A percentile compares a stretch with the other conserved stretches of the same genome.
These are phyloP conservation scores for Aspergillus quadricinctus DNA, from an alignment of 2,329 filamentous ascomycete genomes.

Conservation along the genomic window DNA sequence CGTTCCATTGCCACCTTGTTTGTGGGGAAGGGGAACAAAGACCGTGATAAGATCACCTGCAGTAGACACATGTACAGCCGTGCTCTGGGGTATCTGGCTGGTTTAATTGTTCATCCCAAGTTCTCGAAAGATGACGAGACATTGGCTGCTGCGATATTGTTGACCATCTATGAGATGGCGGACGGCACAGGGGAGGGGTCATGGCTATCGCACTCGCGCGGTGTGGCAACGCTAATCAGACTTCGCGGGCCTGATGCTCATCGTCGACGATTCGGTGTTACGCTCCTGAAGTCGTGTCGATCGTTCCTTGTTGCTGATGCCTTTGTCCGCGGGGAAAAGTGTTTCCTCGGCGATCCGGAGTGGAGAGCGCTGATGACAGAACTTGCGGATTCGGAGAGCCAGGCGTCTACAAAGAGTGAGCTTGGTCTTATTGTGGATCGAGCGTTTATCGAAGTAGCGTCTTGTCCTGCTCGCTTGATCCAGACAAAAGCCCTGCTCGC, in stretches of 20 bases:
- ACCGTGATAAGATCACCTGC: conserved; percentile 3
- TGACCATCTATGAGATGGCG: conserved; percentile 8
- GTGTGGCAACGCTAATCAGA: conserved; percentile 2
- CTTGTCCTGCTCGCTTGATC: not conserved
- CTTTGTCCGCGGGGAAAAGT: conserved; percentile 3
- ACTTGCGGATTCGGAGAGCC: not conserved
- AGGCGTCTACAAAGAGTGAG: not conserved
- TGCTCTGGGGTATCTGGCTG: conserved; percentile 1
- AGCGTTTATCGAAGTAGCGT: conserved; percentile 1
- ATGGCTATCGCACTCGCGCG: conserved; percentile 5
- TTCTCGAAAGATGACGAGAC: conserved; percentile 1
- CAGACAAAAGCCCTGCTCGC: not conserved
- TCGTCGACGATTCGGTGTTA: not conserved
- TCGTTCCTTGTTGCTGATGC: conserved; percentile 2
- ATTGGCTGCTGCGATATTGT: conserved; percentile 2
- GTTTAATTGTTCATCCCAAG: not conserved
- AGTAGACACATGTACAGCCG: conserved; percentile 6
- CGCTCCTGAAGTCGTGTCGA: conserved; percentile 3
- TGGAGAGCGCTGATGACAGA: not conserved
- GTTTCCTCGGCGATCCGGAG: conserved; percentile 1
- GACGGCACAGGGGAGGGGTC: conserved; percentile 1
- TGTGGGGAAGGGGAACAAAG: conserved; percentile 3
- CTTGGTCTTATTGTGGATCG: conserved; percentile 4
- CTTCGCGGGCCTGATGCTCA: conserved; percentile 1
- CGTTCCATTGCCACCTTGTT: conserved; percentile 6